A percentile compares a stretch with the other conserved stretches of the same genome.
Conservation (phyloP, 805 yeast species). For the Candida silvicultrix region DNA sequence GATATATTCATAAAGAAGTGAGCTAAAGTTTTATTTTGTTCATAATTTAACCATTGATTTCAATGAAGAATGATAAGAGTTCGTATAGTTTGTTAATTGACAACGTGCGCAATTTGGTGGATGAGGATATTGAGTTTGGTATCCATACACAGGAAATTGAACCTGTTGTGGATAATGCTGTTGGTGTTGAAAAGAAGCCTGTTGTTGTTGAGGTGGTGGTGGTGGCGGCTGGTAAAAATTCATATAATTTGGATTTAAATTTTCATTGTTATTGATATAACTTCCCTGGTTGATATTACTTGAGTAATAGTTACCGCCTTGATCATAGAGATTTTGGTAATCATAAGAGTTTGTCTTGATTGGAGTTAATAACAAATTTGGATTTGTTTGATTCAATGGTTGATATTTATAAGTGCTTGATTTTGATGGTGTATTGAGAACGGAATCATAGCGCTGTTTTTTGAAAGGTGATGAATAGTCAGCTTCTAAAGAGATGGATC, state of each 20-base stretch:
- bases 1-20: background rate
- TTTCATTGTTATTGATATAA: background rate
- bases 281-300: too few species aligned
- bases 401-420: too few species aligned
- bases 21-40: too few species aligned
- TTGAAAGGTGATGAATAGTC: background rate
- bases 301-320: too few species aligned
- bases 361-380: background rate
- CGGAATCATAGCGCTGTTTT: background rate
- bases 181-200: background rate
- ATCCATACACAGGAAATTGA: background rate
- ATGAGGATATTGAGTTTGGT: constrained; percentile 1
- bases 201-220: background rate
- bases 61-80: constrained; percentile 9
- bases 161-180: background rate
- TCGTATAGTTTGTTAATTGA: constrained; percentile 14
- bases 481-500: background rate
- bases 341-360: background rate
- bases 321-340: background rate
- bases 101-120: constrained; percentile 12
- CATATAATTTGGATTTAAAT: background rate
- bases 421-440: too few species aligned
- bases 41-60: background rate
- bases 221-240: background rate
- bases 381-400: too few species aligned